Evolutionary conservation across 495 filamentous ascomycete genomes (phyloP).

Genomic region (Annulohypoxylon nitens): DNA sequence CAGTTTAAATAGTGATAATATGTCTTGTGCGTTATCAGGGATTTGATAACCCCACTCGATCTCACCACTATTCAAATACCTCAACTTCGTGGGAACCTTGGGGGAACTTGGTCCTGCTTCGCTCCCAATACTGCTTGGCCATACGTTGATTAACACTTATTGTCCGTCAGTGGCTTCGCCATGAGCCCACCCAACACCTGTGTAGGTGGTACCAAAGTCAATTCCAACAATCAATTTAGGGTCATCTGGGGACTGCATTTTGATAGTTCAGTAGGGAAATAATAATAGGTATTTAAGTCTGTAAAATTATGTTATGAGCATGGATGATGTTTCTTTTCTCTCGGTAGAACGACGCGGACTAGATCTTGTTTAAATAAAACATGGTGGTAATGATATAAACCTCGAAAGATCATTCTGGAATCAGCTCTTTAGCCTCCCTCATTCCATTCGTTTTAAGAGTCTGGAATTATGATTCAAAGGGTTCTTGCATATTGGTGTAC

Average conservation of each 20-base stretch:
- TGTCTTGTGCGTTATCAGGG: neutral
- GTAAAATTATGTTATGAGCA: no score
- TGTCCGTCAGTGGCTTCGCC: neutral
- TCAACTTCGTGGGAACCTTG: neutral
- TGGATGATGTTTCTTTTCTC: no score
- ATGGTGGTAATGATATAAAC: no score
- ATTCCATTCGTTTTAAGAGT: no score
- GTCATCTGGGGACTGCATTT: neutral
- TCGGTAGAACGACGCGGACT: no score
- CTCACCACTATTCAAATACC: neutral
- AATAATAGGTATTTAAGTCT: neutral
- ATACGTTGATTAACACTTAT: neutral
- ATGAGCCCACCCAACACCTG: neutral
- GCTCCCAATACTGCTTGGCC: neutral
- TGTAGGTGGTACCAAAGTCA: neutral
- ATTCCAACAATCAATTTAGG: neutral
- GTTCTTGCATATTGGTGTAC: no score
- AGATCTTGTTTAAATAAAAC: no score
- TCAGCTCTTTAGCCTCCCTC: no score
- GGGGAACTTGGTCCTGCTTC: neutral
- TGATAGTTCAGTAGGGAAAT: neutral
- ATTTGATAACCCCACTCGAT: slow-evolving; percentile 6
- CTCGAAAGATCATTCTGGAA: no score
- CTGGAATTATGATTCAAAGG: no score
- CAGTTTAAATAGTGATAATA: slow-evolving; percentile 1